These are phyloP conservation scores for Diplodia sapinea DNA, from an alignment of 2,329 filamentous ascomycete species.

Conservation along the genomic window DNA sequence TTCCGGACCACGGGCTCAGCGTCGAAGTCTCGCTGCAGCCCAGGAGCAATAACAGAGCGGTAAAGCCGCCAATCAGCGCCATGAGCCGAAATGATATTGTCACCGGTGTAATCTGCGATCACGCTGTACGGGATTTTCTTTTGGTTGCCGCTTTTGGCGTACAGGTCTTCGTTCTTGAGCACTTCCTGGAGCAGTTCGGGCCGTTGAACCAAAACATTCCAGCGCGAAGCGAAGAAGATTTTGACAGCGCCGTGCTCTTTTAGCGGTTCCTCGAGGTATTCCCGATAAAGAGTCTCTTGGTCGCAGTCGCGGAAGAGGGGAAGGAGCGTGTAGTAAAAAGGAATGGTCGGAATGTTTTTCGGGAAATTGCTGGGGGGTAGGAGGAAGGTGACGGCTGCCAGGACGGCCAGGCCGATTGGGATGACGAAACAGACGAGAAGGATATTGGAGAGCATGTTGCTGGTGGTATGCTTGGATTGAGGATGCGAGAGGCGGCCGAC, in stretches of 20 bases:
- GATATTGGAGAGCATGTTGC: conserved; percentile 12
- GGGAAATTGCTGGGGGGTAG: conserved; percentile 32
- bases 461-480: neutral
- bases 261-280: conserved; percentile 50
- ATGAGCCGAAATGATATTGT: conserved; percentile 45
- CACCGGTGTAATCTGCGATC: conserved; percentile 42
- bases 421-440: conserved; percentile 5
- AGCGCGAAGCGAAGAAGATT: conserved; percentile 57
- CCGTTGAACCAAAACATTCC: conserved; percentile 56
- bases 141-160: conserved; percentile 43
- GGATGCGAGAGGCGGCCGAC: neutral
- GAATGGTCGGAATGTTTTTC: conserved; percentile 51
- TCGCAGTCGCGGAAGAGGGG: conserved; percentile 53
- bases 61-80: conserved; percentile 44
- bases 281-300: conserved; percentile 50
- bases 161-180: conserved; percentile 42
- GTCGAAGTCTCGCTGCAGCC: conserved; percentile 38
- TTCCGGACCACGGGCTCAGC: conserved; percentile 37
- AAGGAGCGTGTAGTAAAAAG: conserved; percentile 53
- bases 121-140: conserved; percentile 44
- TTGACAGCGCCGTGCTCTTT: conserved; percentile 54
- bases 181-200: conserved; percentile 53
- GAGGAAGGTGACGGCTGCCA: conserved; percentile 12
- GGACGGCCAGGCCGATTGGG: neutral
- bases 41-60: conserved; percentile 41